These are phyloP conservation scores for Arctium lappa DNA, from an alignment of 129 eudicot genomes.

Conservation along the genomic window DNA sequence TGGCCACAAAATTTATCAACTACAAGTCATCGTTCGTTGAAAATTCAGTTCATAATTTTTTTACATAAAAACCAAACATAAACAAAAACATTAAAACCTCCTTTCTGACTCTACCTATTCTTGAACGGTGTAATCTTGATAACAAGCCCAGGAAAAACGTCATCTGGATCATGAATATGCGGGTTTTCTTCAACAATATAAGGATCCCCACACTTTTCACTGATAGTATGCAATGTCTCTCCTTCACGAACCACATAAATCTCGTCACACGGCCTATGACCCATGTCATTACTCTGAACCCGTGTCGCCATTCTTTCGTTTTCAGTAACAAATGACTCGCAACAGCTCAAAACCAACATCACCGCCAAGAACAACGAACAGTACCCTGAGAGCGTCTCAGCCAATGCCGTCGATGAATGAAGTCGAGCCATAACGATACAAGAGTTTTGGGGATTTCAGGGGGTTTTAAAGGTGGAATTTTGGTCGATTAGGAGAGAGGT, in stretches of 20 bases:
- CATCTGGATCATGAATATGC: conserved; percentile 90
- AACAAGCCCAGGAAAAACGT: conserved; percentile 89
- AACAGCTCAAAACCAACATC: conserved; percentile 60
- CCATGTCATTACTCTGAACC: not conserved
- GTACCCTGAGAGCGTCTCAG: conserved; percentile 51
- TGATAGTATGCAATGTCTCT: conserved; percentile 47
- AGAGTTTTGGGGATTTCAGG: not conserved
- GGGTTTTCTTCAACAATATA: conserved; percentile 55
- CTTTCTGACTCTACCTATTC: not conserved
- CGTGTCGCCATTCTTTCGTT: conserved; percentile 13
- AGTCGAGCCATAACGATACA: conserved; percentile 27
- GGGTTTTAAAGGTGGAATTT: conserved; percentile 17
- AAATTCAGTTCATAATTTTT: not conserved
- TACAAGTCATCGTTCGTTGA: not conserved
- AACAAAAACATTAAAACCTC: not conserved
- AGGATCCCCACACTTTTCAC: conserved; percentile 61
- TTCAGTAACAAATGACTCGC: conserved; percentile 33
- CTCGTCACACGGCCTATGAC: conserved; percentile 41
- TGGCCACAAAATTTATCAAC: not conserved
- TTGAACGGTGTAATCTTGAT: conserved; percentile 75
- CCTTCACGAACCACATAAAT: conserved; percentile 60
- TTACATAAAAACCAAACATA: conserved; percentile 16
- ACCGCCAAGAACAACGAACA: conserved; percentile 47
- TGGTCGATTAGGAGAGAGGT: conserved; percentile 34
- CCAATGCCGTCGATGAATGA: conserved; percentile 35